Evolutionary conservation across 305 asterid species (phyloP).

Genomic region (Striga hermonthica): DNA sequence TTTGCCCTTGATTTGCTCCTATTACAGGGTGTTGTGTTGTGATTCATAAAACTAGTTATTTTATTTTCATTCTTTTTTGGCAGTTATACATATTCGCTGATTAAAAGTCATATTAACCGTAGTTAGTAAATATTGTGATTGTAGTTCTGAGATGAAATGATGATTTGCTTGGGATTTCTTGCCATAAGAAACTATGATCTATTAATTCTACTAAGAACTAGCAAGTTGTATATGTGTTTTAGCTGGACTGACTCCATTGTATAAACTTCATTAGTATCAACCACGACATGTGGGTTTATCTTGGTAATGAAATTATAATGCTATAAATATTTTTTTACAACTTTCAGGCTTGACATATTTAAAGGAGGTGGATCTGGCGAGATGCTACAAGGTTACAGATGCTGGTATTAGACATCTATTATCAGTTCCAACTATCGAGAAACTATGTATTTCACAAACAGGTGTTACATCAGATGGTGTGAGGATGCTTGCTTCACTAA

Average conservation of each 20-base stretch:
- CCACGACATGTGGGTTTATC: conserved; percentile 14
- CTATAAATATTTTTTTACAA: conserved; percentile 20
- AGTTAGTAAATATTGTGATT: neutral
- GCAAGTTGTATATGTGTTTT: conserved; percentile 21
- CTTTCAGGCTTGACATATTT: conserved; percentile 67
- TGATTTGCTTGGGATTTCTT: neutral
- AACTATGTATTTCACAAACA: conserved; percentile 78
- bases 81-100: neutral
- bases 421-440: conserved; percentile 63
- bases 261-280: neutral
- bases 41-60: too few relatives aligned
- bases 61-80: too few relatives aligned
- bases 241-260: conserved; percentile 21
- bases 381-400: conserved; percentile 80
- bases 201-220: neutral
- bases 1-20: conserved; percentile 24
- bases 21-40: conserved; percentile 3
- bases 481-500: conserved; percentile 53
- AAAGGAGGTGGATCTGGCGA: conserved; percentile 75
- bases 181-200: neutral
- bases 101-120: conserved; percentile 21
- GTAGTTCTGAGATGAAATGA: neutral
- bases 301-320: conserved; percentile 1
- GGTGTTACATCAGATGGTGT: conserved; percentile 74
- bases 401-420: conserved; percentile 69